Evolutionary conservation across 345 rosid species (phyloP), one percentile per base, ranked within the genome.

Genomic region (Eucalyptus tenuipes): DNA sequence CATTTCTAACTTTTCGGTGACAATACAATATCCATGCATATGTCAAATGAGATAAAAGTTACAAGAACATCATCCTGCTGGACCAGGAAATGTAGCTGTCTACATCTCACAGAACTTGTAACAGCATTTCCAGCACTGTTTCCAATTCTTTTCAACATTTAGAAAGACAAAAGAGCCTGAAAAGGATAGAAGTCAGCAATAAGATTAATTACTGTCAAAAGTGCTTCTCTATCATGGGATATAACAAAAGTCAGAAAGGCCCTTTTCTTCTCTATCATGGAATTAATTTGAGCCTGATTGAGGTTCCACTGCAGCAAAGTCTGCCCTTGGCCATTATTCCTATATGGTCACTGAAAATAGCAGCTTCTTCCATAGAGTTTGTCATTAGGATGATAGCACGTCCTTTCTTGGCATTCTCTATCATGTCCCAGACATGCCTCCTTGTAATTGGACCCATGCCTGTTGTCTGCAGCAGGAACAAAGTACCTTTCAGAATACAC

Each of bases 351-450:
- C 99, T 93, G 86, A 97, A 89, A 84, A 96, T 94, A 89, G 94
- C 99, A 61, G 99, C 99, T 93, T 97, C 99, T 91, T 97, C 99
- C 99, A 95, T 95, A 4, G 98, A 97, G 94, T 97, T 99, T 18
- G 99, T 97, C 14, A 98, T 97, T 81, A 96, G 89, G 86, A 97
- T 89, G 90, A 97, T 96, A 88, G 97, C 96, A 13, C 97, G 96
- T 1, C 98, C 99, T 92, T 94, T 95, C 91, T 97, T 96, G 37
- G 98, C 94, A 89, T 91, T 90, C 92, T 95, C 96, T 92, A 96
- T 97, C 57, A 96, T 95, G 91, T 97, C 99, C 99, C 97, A 96
- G 14, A 96, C 98, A 85, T 96, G 99, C 93, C 98, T 95, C 90
- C 99, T 96, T 4, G 99, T 95, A 92, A 95, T 94, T 22, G 99